Conservation (phyloP, 2,329 filamentous ascomycete species). For the Colletotrichum sp. region DNA sequence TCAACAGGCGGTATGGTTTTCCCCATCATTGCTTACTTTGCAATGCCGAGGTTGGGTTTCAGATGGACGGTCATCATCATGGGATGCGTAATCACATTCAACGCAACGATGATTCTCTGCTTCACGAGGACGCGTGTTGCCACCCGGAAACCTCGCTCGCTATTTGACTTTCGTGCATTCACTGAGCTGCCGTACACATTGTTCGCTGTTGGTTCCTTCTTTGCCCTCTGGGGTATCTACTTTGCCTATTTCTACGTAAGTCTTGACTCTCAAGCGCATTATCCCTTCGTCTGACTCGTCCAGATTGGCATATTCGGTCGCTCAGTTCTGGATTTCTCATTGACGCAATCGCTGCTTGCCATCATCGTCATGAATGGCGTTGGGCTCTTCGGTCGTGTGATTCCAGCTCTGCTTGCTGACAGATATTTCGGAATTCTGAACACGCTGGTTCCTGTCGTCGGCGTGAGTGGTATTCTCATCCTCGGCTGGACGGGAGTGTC, state of each 20-base stretch:
- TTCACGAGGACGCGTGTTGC: not conserved
- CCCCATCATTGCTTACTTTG: no score
- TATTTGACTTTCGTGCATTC: not conserved
- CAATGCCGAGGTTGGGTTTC: no score
- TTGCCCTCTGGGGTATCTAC: not conserved
- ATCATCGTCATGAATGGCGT: not conserved
- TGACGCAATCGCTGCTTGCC: not conserved
- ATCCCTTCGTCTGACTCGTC: not conserved
- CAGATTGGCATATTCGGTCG: not conserved
- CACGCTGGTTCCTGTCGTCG: not conserved
- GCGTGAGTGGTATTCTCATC: not conserved
- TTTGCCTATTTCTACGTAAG: not conserved
- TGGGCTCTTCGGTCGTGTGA: not conserved
- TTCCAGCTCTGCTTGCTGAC: not conserved
- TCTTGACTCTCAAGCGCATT: rapidly evolving
- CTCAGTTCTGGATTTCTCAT: not conserved
- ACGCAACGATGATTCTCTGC: not conserved
- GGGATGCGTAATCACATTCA: rapidly evolving
- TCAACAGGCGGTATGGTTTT: no score
- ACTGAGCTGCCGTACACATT: not conserved
- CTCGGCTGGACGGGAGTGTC: not conserved
- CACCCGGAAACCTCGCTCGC: not conserved
- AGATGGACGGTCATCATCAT: no score
- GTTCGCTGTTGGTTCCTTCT: rapidly evolving
- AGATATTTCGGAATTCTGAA: not conserved